Base-by-base conservation (phyloP, 2,329 filamentous ascomycete species). In the Fusarium sp. region DNA sequence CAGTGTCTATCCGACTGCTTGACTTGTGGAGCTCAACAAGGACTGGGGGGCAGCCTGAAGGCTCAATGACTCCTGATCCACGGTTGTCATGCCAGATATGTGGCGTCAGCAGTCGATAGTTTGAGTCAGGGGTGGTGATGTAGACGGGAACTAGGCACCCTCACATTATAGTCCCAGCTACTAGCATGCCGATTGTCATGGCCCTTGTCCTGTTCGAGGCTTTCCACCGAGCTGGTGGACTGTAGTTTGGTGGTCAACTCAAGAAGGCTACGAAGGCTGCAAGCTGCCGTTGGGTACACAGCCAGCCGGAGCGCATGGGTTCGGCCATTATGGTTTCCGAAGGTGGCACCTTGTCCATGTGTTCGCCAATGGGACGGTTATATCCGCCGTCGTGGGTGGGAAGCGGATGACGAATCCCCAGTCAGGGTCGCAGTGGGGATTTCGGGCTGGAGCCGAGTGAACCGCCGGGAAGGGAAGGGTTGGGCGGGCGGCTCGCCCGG, bases 381-480 rank as follows among this genome's bases (percentile, higher is more conserved):
- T 70, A 75, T 75, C 69, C 70, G 69, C 57, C 46, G 58, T 61
- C 61, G 67, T 67, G 66, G 65, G 63, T 69, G 62, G 63, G 65
- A 67, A 51, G 70, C 56, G 55, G 68, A 70, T 73, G 71, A 74
- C 68, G 72, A 73, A 65, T 72, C 68, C 66, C 64, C 63, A 66
- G 68, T 70, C 69, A 67, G 68, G 64, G 72, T 68, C 58, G 61
- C 46, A 67, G 68, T 74, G 73, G 71, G 64, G 66, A 67, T 70
- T 70, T 75, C 70, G 71, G 73, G 69, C 70, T 74, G 66, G 68
- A 76, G 73, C 76, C 76, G 76, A 76, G 67, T 70, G 69, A 75
- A 72, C 70, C 71, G 73, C 74, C 72, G 68, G 65, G 68, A 70
- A 70, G 68, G 58, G 68, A 67, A 62, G 67, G 63, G 61, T 54